Evolutionary conservation across 2,329 filamentous ascomycete species (phyloP).

Genomic region (Fusarium longipes): DNA sequence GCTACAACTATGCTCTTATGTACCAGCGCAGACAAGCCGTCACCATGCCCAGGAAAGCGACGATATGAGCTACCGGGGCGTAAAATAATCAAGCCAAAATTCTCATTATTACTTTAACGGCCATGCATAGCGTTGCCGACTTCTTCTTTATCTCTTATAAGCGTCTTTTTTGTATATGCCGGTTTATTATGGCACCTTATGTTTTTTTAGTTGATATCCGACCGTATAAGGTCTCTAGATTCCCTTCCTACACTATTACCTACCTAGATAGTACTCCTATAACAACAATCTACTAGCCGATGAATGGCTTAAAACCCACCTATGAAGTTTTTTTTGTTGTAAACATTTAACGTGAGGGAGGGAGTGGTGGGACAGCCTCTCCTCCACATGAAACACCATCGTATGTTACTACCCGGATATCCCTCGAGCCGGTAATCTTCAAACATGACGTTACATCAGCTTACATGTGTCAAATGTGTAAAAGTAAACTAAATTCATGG

Average conservation of each 20-base stretch:
- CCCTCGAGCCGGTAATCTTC: conserved; percentile 24
- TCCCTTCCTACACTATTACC: conserved; percentile 28
- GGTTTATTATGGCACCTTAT: conserved; percentile 37
- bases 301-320: conserved; percentile 17
- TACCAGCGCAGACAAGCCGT: conserved; percentile 59
- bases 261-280: conserved; percentile 18
- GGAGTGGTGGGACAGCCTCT: conserved; percentile 22
- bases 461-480: conserved; percentile 2
- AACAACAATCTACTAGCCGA: conserved; percentile 28
- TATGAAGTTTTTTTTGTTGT: neutral
- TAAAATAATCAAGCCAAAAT: conserved; percentile 25
- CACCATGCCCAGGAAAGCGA: conserved; percentile 31
- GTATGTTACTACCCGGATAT: conserved; percentile 24
- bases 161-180: conserved; percentile 38
- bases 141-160: conserved; percentile 24
- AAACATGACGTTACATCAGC: conserved; percentile 25
- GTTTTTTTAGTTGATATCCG: conserved; percentile 43
- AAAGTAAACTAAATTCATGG: conserved; percentile 27
- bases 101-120: conserved; percentile 29
- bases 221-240: conserved; percentile 33
- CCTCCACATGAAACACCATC: conserved; percentile 39
- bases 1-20: conserved; percentile 73
- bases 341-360: conserved; percentile 4
- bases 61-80: conserved; percentile 9
- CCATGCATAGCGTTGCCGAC: conserved; percentile 38